Base-by-base conservation (phyloP, 306 rosid species). In the Comarum palustre region DNA sequence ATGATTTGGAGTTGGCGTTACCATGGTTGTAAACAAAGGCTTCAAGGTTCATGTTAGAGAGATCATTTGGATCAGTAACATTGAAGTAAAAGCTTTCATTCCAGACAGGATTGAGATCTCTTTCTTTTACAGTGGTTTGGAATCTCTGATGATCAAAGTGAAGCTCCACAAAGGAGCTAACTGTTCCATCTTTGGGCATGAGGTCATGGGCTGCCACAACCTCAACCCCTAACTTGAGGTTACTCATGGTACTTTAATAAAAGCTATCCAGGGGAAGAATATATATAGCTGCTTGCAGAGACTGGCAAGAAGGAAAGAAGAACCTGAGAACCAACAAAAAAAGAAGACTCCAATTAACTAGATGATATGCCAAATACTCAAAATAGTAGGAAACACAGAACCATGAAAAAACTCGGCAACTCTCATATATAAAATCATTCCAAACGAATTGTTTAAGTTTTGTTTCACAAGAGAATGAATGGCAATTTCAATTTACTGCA, bases 141-240 rank as follows among this genome's bases (percentile, higher is more conserved):
- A 80, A 86, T 83, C 73, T 91, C 79, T 88, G 96, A 64, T 69
- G 88, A 81, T 91, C 96, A 54, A 95, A 95, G 50, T 80, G 86
- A 66, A 95, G 93, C 85, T 95, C 99, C 52, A 95, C 99, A 73
- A 58, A 88, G 66, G 96, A 79, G 57, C 39, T 84, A 39, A 84
- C 80, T 61, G 91, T 76, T 14, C 92, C 97, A 82, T 95, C 97
- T 87, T 82, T 91, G 39, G 90, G 81, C 62, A 87, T 36, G 71
- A 95, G 99, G 78, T 82, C 96, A 79, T 89, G 88, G 55, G 99
- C 99, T 68, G 87, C 74, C 52, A 79, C 84, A 73, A 95, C 96
- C 77, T 95, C 96, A 32, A 91, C 86, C 73, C 89, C 93, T 68
- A 95, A 85, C 76, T 91, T 91, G 50, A 94, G 86, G 76, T 76